Conservation (phyloP, 441 rosid species). For the Lepidium campestre region DNA sequence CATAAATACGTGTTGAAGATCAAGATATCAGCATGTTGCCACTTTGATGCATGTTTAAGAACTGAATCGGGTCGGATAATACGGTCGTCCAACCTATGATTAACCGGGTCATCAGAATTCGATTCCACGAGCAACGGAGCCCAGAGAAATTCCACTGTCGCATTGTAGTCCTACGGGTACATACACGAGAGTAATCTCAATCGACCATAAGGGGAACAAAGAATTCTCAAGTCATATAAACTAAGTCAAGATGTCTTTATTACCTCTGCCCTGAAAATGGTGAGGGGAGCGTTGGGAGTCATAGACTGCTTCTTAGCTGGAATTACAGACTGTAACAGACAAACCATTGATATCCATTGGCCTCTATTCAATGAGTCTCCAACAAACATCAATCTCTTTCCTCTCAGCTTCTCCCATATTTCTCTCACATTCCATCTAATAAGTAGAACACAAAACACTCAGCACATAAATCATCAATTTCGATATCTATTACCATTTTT, state of each 20-base stretch:
- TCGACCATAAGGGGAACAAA: background rate
- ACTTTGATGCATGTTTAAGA: constrained; percentile 80
- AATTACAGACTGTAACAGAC: constrained; percentile 78
- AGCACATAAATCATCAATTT: background rate
- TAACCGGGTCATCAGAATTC: constrained; percentile 94
- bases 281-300: constrained; percentile 83
- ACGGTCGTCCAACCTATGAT: constrained; percentile 70
- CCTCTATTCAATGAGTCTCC: constrained; percentile 96
- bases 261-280: constrained; percentile 92
- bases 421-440: constrained; percentile 77
- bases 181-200: background rate
- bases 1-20: constrained; percentile 90
- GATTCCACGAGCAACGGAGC: constrained; percentile 94
- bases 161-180: constrained; percentile 70
- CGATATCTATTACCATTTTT: background rate
- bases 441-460: background rate
- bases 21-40: constrained; percentile 89
- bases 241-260: background rate
- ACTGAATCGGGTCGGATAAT: constrained; percentile 89
- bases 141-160: constrained; percentile 90
- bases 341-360: constrained; percentile 97
- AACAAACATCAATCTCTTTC: constrained; percentile 90
- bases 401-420: constrained; percentile 96
- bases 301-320: constrained; percentile 70
- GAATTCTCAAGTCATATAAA: background rate